Conservation (phyloP, 2,329 filamentous ascomycete species). For the Rhynchosporium agropyri region DNA sequence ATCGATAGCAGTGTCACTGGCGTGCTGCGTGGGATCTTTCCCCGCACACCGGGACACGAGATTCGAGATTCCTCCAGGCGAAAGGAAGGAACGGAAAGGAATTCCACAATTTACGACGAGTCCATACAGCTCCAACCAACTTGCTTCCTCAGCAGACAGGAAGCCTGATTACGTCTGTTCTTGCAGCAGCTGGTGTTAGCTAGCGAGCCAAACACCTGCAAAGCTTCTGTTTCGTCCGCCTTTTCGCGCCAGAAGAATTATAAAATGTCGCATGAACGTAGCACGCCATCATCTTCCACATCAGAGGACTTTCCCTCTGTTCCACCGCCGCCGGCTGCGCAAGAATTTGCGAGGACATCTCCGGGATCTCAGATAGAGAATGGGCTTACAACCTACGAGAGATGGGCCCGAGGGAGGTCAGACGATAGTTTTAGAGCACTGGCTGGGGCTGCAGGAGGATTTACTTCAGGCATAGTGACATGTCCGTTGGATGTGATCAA, state of each 20-base stretch:
- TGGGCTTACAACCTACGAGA: slow-evolving; percentile 51
- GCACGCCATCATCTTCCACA: slow-evolving; percentile 43
- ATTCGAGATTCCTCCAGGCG: slow-evolving; percentile 52
- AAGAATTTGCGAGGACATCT: slow-evolving; percentile 28
- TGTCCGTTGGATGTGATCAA: slow-evolving; percentile 99
- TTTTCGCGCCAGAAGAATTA: slow-evolving; percentile 43
- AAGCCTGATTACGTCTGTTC: slow-evolving; percentile 18
- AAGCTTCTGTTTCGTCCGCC: slow-evolving; percentile 42
- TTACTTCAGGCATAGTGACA: slow-evolving; percentile 91
- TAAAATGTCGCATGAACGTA: slow-evolving; percentile 50
- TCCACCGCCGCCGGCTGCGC: slow-evolving; percentile 29
- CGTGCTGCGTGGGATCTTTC: slow-evolving; percentile 60
- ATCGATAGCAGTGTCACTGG: slow-evolving; percentile 57
- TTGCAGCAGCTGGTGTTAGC: slow-evolving; percentile 31
- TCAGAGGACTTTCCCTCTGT: slow-evolving; percentile 37
- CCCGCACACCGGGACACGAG: slow-evolving; percentile 57
- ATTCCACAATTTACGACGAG: background rate
- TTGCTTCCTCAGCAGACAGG: background rate
- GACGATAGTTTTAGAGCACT: slow-evolving; percentile 77
- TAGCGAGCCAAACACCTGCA: slow-evolving; percentile 33
- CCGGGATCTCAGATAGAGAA: slow-evolving; percentile 28
- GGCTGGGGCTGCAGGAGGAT: slow-evolving; percentile 84
- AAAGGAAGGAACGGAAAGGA: slow-evolving; percentile 45
- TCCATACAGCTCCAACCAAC: background rate
- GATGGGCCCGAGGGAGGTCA: slow-evolving; percentile 58